A percentile compares a stretch with the other conserved stretches of the same genome.
Evolutionary conservation across 495 filamentous ascomycete genomes (phyloP).

Genomic region (Lasiosphaeria ovina): DNA sequence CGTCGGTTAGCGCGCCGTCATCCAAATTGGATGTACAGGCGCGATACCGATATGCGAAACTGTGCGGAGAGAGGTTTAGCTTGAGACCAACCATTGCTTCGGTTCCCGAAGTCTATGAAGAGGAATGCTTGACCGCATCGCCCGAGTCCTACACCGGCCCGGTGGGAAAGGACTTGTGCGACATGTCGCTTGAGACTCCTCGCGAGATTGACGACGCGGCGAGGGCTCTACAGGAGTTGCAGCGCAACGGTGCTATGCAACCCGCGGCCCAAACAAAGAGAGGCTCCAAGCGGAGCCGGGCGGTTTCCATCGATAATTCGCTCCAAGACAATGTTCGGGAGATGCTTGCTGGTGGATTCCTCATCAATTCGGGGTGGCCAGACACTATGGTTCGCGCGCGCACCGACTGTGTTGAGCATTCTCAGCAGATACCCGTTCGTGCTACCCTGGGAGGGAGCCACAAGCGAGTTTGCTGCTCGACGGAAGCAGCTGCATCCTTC

Average conservation of each 20-base stretch:
- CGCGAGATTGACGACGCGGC: conserved; percentile 59
- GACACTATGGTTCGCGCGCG: conserved; percentile 34
- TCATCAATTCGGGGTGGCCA: conserved; percentile 33
- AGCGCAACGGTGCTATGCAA: conserved; percentile 36
- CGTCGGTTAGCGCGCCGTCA: conserved; percentile 65
- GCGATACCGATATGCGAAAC: conserved; percentile 75
- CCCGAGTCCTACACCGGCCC: conserved; percentile 59
- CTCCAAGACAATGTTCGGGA: conserved; percentile 76
- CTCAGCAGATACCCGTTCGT: conserved; percentile 38
- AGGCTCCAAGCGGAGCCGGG: conserved; percentile 65
- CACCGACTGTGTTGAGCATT: conserved; percentile 19
- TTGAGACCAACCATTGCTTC: conserved; percentile 47
- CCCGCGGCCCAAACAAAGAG: conserved; percentile 31
- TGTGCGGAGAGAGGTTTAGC: conserved; percentile 51
- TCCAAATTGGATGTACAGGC: conserved; percentile 75
- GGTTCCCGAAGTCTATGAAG: conserved; percentile 54
- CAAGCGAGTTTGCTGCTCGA: conserved; percentile 62
- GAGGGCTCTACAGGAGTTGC: conserved; percentile 65
- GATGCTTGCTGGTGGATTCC: conserved; percentile 41
- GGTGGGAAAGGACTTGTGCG: conserved; percentile 52
- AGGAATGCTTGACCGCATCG: conserved; percentile 56
- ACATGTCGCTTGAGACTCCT: conserved; percentile 51
- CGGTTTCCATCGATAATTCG: conserved; percentile 61
- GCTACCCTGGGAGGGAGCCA: conserved; percentile 37
- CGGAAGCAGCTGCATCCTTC: conserved; percentile 36